Evolutionary conservation across 345 rosid genomes (phyloP).

Genomic region (Geranium rotundifolium): DNA sequence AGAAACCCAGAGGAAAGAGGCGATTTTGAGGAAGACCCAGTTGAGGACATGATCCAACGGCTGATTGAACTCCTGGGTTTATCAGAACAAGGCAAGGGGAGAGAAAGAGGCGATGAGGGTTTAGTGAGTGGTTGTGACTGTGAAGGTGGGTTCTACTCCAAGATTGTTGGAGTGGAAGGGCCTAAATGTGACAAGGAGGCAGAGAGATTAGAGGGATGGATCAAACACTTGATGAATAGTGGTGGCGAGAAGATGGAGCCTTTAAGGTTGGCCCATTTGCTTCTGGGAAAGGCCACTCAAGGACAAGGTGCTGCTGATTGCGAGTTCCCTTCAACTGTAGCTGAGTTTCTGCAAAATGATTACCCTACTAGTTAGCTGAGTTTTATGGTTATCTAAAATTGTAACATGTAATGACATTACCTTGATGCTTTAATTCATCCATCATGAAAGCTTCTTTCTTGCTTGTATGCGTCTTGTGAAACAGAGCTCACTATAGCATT

Average conservation of each 20-base stretch:
- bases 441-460: too few species aligned
- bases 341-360: slow-evolving; percentile 27
- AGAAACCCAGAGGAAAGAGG: neutral
- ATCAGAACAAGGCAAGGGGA: slow-evolving; percentile 2
- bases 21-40: neutral
- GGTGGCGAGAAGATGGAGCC: slow-evolving; percentile 24
- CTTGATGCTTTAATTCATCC: too few species aligned
- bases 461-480: too few species aligned
- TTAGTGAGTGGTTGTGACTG: slow-evolving; percentile 14
- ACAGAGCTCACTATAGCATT: too few species aligned
- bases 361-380: slow-evolving; percentile 16
- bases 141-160: slow-evolving; percentile 34
- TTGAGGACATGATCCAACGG: neutral
- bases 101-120: slow-evolving; percentile 9
- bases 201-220: slow-evolving; percentile 38
- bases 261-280: slow-evolving; percentile 36
- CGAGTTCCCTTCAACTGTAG: slow-evolving; percentile 35
- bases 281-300: slow-evolving; percentile 35
- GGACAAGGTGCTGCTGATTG: slow-evolving; percentile 10
- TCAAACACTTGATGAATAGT: slow-evolving; percentile 19
- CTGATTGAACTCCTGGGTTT: neutral
- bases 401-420: too few species aligned
- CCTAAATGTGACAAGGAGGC: slow-evolving; percentile 34
- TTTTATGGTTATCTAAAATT: too few species aligned
- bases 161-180: slow-evolving; percentile 38